Evolutionary conservation across 1,139 yeast genomes (phyloP).

Genomic region (Suhomyces maxii): DNA sequence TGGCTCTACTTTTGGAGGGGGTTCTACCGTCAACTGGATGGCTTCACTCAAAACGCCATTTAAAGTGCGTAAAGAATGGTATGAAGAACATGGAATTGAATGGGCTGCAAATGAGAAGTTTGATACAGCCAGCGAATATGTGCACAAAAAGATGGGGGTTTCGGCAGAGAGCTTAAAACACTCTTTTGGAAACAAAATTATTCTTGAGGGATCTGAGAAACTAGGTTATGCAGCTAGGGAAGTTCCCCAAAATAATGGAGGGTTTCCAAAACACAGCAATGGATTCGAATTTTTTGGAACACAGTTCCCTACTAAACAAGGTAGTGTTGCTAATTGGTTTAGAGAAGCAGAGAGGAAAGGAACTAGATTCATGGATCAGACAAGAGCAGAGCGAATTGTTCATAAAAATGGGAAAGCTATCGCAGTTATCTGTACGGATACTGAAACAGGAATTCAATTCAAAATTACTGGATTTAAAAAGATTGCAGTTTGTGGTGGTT

Average conservation of each 20-base stretch:
- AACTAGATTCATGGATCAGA: conserved; percentile 49
- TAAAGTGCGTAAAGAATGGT: conserved; percentile 58
- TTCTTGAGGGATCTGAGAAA: conserved; percentile 47
- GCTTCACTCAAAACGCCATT: conserved; percentile 56
- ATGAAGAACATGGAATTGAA: conserved; percentile 45
- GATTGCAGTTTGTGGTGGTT: conserved; percentile 50
- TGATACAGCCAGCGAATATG: conserved; percentile 51
- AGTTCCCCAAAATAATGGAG: conserved; percentile 54
- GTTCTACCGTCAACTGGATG: conserved; percentile 62
- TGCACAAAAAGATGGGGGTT: conserved; percentile 54
- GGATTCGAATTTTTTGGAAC: conserved; percentile 55
- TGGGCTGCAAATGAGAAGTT: conserved; percentile 47
- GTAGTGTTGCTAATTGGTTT: conserved; percentile 55
- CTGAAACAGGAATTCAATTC: conserved; percentile 29
- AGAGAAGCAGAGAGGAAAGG: conserved; percentile 50
- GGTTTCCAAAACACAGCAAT: conserved; percentile 44
- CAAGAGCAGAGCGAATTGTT: conserved; percentile 40
- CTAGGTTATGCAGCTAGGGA: conserved; percentile 46
- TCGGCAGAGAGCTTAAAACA: conserved; percentile 41
- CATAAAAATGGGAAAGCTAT: conserved; percentile 45
- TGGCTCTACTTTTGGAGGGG: conserved; percentile 64
- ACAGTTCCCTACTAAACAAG: conserved; percentile 53
- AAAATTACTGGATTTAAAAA: conserved; percentile 48
- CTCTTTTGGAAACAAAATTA: conserved; percentile 45
- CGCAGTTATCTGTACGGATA: conserved; percentile 43